Conservation (phyloP, 169 alveolate species). For the Cryptosporidium sp. region DNA sequence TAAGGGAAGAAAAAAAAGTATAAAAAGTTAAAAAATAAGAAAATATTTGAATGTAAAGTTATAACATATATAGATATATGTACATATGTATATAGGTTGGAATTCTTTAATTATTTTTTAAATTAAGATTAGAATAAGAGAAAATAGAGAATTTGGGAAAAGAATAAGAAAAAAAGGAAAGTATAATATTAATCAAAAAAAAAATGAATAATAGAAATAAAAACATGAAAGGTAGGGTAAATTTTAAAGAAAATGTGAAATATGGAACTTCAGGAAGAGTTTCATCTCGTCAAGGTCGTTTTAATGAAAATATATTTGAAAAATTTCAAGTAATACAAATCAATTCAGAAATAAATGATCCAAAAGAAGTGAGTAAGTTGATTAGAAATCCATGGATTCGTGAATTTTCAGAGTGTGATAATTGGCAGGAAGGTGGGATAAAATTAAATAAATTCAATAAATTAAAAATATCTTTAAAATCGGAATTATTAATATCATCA, state of each 20-base stretch:
- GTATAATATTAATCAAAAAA: not conserved
- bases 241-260: not conserved
- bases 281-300: not conserved
- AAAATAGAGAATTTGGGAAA: not conserved
- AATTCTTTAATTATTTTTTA: too few relatives aligned
- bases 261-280: not conserved
- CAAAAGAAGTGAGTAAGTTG: slow-evolving; percentile 9
- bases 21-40: not conserved
- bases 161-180: not conserved
- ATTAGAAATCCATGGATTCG: slow-evolving; percentile 34
- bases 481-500: not conserved
- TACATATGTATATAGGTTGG: not conserved
- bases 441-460: slow-evolving; percentile 24
- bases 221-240: not conserved
- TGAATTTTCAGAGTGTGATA: slow-evolving; percentile 8
- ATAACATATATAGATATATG: not conserved
- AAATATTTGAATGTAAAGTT: not conserved
- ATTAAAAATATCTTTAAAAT: not conserved
- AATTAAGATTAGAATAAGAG: too few relatives aligned
- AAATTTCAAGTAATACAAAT: slow-evolving; percentile 13
- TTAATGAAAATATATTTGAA: not conserved
- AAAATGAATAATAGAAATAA: not conserved
- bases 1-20: not conserved
- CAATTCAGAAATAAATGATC: not conserved
- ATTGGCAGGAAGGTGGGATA: slow-evolving; percentile 37